phyloP scores from a whole-genome alignment of 805 yeast genomes.

The Teunomyces lycoperdinae region DNA sequence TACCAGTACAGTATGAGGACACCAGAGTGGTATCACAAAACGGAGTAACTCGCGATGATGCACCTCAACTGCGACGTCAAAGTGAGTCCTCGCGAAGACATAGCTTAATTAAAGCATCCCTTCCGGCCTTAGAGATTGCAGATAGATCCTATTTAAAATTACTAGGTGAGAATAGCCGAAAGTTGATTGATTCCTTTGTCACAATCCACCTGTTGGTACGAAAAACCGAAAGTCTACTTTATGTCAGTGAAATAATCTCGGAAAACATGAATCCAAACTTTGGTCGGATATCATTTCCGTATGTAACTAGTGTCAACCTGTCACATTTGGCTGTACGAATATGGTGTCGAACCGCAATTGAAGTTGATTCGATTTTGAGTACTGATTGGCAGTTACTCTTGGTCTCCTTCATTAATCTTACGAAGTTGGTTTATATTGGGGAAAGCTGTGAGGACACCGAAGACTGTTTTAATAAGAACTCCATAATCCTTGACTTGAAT shows the following conservation, averaged over 20 bases:
- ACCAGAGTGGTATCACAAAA: not conserved
- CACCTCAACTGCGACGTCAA: slow-evolving; percentile 2
- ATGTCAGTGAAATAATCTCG: slow-evolving; percentile 30
- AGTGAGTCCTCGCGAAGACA: not conserved
- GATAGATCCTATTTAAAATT: slow-evolving; percentile 9
- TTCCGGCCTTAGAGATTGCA: not conserved
- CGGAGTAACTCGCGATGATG: not conserved
- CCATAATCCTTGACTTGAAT: slow-evolving; percentile 20
- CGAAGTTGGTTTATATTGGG: slow-evolving; percentile 12
- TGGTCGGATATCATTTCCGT: slow-evolving; percentile 25
- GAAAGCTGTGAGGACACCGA: slow-evolving; percentile 9
- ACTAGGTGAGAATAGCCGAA: slow-evolving; percentile 11
- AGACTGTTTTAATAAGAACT: slow-evolving; percentile 16
- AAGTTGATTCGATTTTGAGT: not conserved
- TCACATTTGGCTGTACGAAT: slow-evolving; percentile 15
- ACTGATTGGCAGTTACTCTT: slow-evolving; percentile 20
- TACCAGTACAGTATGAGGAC: not conserved
- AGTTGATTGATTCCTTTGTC: slow-evolving; percentile 24
- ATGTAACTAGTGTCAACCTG: slow-evolving; percentile 6
- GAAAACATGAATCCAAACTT: slow-evolving; percentile 25
- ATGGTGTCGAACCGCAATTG: slow-evolving; percentile 14
- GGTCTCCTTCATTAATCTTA: slow-evolving; percentile 15
- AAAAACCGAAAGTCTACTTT: slow-evolving; percentile 17
- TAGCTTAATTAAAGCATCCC: not conserved
- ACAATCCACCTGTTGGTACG: slow-evolving; percentile 19